Conservation (phyloP, 2,329 filamentous ascomycete genomes). For the Sporothrix schenckii region DNA sequence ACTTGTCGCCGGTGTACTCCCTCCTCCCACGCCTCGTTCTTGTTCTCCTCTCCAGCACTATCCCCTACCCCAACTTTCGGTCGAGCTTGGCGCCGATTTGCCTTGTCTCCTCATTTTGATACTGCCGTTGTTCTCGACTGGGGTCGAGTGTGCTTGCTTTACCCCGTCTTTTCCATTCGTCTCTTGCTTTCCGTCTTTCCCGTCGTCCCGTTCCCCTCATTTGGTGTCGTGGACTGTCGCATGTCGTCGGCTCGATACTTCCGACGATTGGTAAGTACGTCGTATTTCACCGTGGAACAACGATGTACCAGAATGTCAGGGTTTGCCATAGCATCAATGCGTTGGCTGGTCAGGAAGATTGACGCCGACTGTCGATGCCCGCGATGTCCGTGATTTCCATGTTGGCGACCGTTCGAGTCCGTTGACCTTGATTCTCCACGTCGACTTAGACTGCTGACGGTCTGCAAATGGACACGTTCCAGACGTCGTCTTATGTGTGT, state of each 20-base stretch:
- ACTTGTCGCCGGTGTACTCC: not conserved
- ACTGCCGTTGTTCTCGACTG: not conserved
- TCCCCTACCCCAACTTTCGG: conserved; percentile 4
- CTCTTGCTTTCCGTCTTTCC: not conserved
- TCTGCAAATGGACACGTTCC: not conserved
- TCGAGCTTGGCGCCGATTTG: not conserved
- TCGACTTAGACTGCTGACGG: not conserved
- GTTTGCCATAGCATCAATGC: not conserved
- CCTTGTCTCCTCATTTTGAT: not conserved
- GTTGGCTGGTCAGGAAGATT: not conserved
- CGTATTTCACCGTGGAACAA: not conserved
- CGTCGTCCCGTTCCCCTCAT: conserved; percentile 16
- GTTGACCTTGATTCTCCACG: not conserved
- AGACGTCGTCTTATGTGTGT: not conserved
- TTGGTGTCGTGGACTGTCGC: not conserved
- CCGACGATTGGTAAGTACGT: not conserved
- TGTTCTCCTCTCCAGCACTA: not conserved
- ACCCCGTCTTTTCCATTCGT: not conserved
- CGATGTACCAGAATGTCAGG: not conserved
- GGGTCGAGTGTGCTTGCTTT: not conserved
- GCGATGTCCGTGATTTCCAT: not conserved
- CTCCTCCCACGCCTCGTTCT: not conserved
- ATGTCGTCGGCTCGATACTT: conserved; percentile 11
- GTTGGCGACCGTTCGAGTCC: not conserved
- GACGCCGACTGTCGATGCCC: not conserved